These are phyloP conservation scores for Wallemia mellicola DNA, from an alignment of 1,284 basidiomycete genomes.

Conservation along the genomic window DNA sequence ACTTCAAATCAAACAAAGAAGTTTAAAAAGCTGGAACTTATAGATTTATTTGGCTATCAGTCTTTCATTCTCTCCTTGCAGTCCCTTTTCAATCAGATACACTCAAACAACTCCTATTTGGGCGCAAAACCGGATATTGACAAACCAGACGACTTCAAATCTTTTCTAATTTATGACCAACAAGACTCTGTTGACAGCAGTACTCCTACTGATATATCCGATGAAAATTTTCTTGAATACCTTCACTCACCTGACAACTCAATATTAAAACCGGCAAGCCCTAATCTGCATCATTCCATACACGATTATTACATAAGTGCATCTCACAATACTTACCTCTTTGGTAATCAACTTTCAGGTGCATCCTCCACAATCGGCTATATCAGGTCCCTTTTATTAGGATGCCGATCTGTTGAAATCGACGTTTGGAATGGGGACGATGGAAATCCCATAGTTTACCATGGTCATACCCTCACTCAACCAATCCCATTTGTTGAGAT, in stretches of 20 bases:
- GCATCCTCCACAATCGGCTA: slow-evolving; percentile 87
- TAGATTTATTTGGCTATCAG: not conserved
- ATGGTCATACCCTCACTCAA: slow-evolving; percentile 71
- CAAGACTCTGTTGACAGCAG: slow-evolving; percentile 18
- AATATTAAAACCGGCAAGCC: slow-evolving; percentile 9
- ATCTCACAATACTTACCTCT: slow-evolving; percentile 90
- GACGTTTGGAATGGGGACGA: slow-evolving; percentile 74
- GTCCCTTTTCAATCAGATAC: too few species aligned
- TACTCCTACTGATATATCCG: slow-evolving; percentile 39
- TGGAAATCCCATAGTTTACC: slow-evolving; percentile 48
- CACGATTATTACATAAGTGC: slow-evolving; percentile 75
- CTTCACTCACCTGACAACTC: slow-evolving; percentile 22
- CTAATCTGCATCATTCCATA: slow-evolving; percentile 39
- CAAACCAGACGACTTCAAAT: slow-evolving; percentile 8
- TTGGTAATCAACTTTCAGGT: slow-evolving; percentile 76
- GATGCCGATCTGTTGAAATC: slow-evolving; percentile 80
- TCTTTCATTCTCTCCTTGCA: not conserved
- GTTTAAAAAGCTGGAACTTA: slow-evolving; percentile 37
- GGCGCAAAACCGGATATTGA: too few species aligned
- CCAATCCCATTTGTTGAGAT: slow-evolving; percentile 60
- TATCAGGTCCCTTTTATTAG: slow-evolving; percentile 62
- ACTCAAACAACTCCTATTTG: too few species aligned
- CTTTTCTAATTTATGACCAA: slow-evolving; percentile 12
- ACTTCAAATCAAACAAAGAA: slow-evolving; percentile 57
- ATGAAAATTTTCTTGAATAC: slow-evolving; percentile 23